Conservation (phyloP, 2,329 filamentous ascomycete genomes). For the Talaromyces funiculosus region DNA sequence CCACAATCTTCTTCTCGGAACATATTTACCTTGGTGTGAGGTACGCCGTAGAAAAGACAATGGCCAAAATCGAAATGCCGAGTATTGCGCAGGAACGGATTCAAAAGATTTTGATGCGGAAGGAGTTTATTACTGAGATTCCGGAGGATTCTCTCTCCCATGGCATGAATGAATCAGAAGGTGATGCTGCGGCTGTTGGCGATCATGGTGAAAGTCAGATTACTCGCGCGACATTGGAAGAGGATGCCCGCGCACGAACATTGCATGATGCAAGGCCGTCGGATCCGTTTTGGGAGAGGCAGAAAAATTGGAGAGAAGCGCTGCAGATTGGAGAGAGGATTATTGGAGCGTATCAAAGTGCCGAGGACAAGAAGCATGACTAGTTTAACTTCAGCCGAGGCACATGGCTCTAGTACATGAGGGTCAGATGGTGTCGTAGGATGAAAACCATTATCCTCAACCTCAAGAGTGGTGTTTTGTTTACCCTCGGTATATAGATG, state of each 20-base stretch:
- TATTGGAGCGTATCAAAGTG: slow-evolving; percentile 29
- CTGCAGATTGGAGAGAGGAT: slow-evolving; percentile 36
- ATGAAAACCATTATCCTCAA: too few species aligned
- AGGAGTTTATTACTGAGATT: slow-evolving; percentile 61
- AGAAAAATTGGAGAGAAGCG: slow-evolving; percentile 41
- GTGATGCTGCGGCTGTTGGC: background rate
- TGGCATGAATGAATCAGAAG: slow-evolving; percentile 19
- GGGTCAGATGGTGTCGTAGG: too few species aligned
- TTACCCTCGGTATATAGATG: background rate
- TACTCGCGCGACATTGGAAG: slow-evolving; percentile 35
- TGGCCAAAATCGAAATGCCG: slow-evolving; percentile 77
- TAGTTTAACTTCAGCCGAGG: slow-evolving; percentile 8
- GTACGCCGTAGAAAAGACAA: slow-evolving; percentile 63
- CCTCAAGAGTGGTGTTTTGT: background rate
- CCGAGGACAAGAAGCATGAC: slow-evolving; percentile 32
- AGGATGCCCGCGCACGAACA: slow-evolving; percentile 34
- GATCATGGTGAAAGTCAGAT: slow-evolving; percentile 21
- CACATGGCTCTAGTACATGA: too few species aligned
- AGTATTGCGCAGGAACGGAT: slow-evolving; percentile 79
- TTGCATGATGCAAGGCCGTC: slow-evolving; percentile 27
- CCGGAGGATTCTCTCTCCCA: slow-evolving; percentile 15
- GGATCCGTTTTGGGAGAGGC: slow-evolving; percentile 41
- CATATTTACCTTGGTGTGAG: slow-evolving; percentile 81
- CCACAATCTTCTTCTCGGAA: slow-evolving; percentile 79
- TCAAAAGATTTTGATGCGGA: slow-evolving; percentile 74